A percentile compares a stretch with the other conserved stretches of the same genome.
Conservation (phyloP, 768 basidiomycete genomes). For the Dioszegia hungarica region DNA sequence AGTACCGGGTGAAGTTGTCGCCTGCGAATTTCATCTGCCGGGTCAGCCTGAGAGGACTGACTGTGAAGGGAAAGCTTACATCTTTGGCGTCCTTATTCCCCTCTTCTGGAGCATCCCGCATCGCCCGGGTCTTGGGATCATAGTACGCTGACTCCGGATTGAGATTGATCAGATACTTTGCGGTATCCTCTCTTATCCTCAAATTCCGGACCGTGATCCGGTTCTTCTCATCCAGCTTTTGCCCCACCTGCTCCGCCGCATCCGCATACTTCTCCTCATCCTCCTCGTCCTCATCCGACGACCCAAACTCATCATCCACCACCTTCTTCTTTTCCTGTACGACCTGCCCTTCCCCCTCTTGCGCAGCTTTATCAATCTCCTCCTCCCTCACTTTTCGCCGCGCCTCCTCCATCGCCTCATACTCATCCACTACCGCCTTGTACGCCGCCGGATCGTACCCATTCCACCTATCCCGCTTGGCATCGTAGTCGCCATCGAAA, state of each 20-base stretch:
- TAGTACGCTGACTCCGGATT: slow-evolving; percentile 96
- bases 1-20: slow-evolving; percentile 88
- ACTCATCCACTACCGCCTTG: slow-evolving; percentile 83
- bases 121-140: slow-evolving; percentile 97
- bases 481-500: slow-evolving; percentile 67
- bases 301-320: slow-evolving; percentile 85
- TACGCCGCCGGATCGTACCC: slow-evolving; percentile 90
- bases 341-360: slow-evolving; percentile 77
- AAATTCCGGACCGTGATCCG: slow-evolving; percentile 96
- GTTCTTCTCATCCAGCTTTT: slow-evolving; percentile 96
- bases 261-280: slow-evolving; percentile 99
- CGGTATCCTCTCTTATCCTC: slow-evolving; percentile 97
- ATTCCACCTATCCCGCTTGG: slow-evolving; percentile 97
- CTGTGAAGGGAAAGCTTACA: slow-evolving; percentile 54
- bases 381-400: slow-evolving; percentile 88
- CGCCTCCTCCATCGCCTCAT: slow-evolving; percentile 84
- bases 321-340: slow-evolving; percentile 52
- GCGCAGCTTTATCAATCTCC: slow-evolving; percentile 95
- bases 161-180: slow-evolving; percentile 95
- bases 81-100: slow-evolving; percentile 72
- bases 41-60: neutral
- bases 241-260: slow-evolving; percentile 93
- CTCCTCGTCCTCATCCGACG: slow-evolving; percentile 65
- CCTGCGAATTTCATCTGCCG: slow-evolving; percentile 68
- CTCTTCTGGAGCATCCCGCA: slow-evolving; percentile 90